phyloP scores from a whole-genome alignment of 345 rosid species.

The Passiflora organensis region DNA sequence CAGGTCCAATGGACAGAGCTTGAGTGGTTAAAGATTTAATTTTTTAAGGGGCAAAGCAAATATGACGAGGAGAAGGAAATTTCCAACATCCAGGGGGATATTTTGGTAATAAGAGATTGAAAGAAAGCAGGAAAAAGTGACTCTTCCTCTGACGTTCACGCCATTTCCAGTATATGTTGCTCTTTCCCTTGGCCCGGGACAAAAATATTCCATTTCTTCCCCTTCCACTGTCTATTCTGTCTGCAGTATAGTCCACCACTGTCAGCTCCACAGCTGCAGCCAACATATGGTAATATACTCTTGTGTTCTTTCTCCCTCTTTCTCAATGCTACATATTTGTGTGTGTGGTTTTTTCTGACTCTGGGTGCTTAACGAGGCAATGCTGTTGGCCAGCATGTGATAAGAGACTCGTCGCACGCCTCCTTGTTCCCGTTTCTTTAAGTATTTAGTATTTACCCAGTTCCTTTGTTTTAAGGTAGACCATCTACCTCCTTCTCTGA shows the following conservation, averaged over 20 bases:
- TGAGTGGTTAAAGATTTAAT: too few species aligned
- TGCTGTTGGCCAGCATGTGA: constrained; percentile 9
- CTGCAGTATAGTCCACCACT: constrained; percentile 11
- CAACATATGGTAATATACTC: constrained; percentile 13
- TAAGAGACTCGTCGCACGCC: not conserved
- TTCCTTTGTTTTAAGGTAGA: not conserved
- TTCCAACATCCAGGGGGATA: not conserved
- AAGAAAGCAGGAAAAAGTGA: not conserved
- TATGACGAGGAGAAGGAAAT: not conserved
- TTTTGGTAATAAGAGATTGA: constrained; percentile 5
- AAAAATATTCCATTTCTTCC: constrained; percentile 13
- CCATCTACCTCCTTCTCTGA: not conserved
- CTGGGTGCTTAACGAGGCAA: constrained; percentile 13
- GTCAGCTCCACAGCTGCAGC: constrained; percentile 1
- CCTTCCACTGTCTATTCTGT: constrained; percentile 7
- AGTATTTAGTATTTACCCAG: not conserved
- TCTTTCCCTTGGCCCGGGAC: not conserved
- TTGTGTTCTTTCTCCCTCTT: not conserved
- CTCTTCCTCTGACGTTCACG: not conserved
- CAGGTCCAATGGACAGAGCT: too few species aligned
- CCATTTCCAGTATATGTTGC: not conserved
- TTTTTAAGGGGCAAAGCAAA: too few species aligned
- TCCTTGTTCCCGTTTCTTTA: not conserved
- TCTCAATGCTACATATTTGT: not conserved
- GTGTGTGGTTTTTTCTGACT: not conserved